These are phyloP conservation scores for Choiromyces venosus DNA, from an alignment of 495 filamentous ascomycete genomes.

Conservation along the genomic window DNA sequence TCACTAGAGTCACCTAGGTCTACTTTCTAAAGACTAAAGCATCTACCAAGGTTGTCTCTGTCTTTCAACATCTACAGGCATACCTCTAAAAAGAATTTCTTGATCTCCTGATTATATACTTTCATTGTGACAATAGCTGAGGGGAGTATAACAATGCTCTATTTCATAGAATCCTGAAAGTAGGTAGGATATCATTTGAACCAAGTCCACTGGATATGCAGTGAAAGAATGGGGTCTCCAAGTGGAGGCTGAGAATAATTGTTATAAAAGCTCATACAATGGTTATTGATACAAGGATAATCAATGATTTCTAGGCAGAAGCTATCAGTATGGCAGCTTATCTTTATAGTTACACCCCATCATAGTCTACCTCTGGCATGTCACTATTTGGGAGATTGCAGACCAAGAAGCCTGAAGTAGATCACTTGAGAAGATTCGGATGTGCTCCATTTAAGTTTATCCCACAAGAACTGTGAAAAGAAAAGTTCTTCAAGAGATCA, in stretches of 20 bases:
- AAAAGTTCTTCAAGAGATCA: background rate
- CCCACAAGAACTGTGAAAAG: conserved; percentile 5
- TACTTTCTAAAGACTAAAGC: background rate
- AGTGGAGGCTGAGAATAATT: background rate
- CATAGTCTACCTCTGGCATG: background rate
- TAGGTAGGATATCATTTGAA: background rate
- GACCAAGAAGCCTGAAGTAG: background rate
- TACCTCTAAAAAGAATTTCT: background rate
- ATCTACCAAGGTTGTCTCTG: background rate
- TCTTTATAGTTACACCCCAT: background rate
- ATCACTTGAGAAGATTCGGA: conserved; percentile 1
- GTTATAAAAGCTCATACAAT: background rate
- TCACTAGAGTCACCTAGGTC: background rate
- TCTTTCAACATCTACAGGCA: background rate
- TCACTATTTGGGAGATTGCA: no score
- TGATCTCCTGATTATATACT: background rate
- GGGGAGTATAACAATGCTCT: no score
- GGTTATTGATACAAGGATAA: background rate
- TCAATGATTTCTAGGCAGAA: background rate
- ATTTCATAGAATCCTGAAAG: background rate
- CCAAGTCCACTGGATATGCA: background rate
- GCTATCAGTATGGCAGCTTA: background rate
- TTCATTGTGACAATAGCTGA: conserved; percentile 9
- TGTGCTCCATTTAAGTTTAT: background rate
- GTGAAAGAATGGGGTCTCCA: conserved; percentile 2